A percentile compares a stretch with the other conserved stretches of the same genome.
phyloP scores from a whole-genome alignment of 352 stramenopile species.

The Elongisporangium undulatum region DNA sequence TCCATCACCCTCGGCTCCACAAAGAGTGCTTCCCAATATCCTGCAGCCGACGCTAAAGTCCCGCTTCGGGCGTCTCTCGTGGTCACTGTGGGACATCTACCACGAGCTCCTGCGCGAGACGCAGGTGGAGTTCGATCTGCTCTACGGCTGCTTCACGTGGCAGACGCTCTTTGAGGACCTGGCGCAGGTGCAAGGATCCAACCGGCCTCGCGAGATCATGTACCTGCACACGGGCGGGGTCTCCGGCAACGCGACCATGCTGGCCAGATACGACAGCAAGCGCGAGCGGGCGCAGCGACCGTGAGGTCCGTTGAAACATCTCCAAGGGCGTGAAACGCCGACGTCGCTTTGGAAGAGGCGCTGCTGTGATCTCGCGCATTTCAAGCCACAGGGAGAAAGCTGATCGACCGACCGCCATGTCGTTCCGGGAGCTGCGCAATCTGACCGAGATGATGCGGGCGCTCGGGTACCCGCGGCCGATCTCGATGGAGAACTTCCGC shows the following conservation, averaged over 20 bases:
- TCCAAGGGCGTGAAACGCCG: conserved; percentile 7
- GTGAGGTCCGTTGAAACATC: conserved; percentile 15
- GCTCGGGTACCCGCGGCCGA: conserved; percentile 89
- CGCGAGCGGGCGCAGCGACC: conserved; percentile 3
- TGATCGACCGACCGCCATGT: conserved; percentile 32
- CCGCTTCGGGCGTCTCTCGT: conserved; percentile 66
- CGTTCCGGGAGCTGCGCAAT: conserved; percentile 86
- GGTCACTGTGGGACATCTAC: conserved; percentile 50
- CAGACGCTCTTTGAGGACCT: conserved; percentile 69
- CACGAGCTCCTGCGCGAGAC: conserved; percentile 57
- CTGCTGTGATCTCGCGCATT: background rate
- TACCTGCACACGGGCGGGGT: conserved; percentile 82
- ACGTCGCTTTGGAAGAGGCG: background rate
- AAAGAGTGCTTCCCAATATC: conserved; percentile 27
- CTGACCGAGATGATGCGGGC: conserved; percentile 95
- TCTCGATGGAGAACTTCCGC: conserved; percentile 94
- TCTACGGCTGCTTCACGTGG: conserved; percentile 77
- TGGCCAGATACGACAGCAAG: conserved; percentile 50
- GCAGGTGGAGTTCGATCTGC: conserved; percentile 63
- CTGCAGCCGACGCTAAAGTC: conserved; percentile 42
- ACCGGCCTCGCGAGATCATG: conserved; percentile 36
- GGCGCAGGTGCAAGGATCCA: conserved; percentile 15
- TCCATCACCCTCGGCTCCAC: conserved; percentile 3
- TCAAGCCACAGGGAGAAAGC: conserved; percentile 1
- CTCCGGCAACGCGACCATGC: conserved; percentile 69